Percentiles rank a stretch among this genome's conserved stretches.
Conservation (phyloP, 805 yeast species). For the Jamesozyma hellenica region DNA sequence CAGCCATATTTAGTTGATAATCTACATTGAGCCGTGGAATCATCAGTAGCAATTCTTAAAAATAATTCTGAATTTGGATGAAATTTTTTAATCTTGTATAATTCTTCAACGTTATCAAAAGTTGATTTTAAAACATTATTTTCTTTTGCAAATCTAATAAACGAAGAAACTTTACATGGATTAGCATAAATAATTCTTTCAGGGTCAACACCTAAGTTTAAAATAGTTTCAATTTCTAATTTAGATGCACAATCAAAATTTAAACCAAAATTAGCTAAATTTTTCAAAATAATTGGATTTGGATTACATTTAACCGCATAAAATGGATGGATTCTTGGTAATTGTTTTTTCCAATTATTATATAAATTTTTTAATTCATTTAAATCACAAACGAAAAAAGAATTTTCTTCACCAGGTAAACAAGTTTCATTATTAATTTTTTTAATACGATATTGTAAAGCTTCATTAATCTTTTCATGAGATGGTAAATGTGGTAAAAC, state of each 20-base stretch:
- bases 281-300: slow-evolving; percentile 45
- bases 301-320: slow-evolving; percentile 95
- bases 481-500: slow-evolving; percentile 25
- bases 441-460: slow-evolving; percentile 33
- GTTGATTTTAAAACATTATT: slow-evolving; percentile 62
- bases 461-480: slow-evolving; percentile 30
- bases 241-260: slow-evolving; percentile 92
- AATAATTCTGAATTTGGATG: slow-evolving; percentile 66
- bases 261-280: slow-evolving; percentile 52
- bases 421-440: slow-evolving; percentile 47
- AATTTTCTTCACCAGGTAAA: slow-evolving; percentile 68
- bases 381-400: slow-evolving; percentile 82
- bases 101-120: slow-evolving; percentile 80
- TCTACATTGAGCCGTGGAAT: slow-evolving; percentile 75
- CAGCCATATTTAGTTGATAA: slow-evolving; percentile 88
- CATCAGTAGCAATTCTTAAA: slow-evolving; percentile 82
- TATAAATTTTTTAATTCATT: slow-evolving; percentile 58
- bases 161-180: slow-evolving; percentile 86
- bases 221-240: slow-evolving; percentile 62
- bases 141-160: slow-evolving; percentile 58
- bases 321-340: slow-evolving; percentile 76
- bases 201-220: slow-evolving; percentile 54
- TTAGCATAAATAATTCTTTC: slow-evolving; percentile 77
- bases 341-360: slow-evolving; percentile 47
- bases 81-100: slow-evolving; percentile 55